Percentiles rank a stretch among this genome's conserved stretches.
Conservation (phyloP, 148 eudicot genomes). For the Chenopodium album region DNA sequence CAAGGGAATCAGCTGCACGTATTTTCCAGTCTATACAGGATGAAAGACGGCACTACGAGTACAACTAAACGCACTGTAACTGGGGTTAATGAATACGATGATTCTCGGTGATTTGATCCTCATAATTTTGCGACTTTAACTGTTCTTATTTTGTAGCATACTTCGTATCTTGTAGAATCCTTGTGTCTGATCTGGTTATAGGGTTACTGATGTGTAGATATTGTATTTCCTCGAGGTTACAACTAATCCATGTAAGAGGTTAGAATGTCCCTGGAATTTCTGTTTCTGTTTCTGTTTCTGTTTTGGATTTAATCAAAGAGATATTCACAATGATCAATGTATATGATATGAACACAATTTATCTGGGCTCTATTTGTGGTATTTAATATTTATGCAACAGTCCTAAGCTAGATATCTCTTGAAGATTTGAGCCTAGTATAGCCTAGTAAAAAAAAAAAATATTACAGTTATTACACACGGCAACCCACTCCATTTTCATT, state of each 20-base stretch:
- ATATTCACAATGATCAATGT: neutral
- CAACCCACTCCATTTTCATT: too few species aligned
- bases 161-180: slow-evolving; percentile 18
- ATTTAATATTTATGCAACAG: neutral
- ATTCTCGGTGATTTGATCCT: slow-evolving; percentile 9
- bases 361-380: neutral
- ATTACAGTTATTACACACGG: too few species aligned
- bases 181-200: slow-evolving; percentile 15
- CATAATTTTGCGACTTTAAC: neutral
- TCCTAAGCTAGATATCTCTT: neutral
- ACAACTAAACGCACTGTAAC: slow-evolving; percentile 8
- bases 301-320: neutral
- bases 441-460: neutral
- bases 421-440: neutral
- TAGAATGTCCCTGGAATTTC: neutral
- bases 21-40: slow-evolving; percentile 82
- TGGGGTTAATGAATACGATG: neutral
- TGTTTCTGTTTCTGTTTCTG: neutral
- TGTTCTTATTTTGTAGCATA: slow-evolving; percentile 6
- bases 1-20: slow-evolving; percentile 67
- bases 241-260: neutral
- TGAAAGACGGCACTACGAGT: slow-evolving; percentile 57
- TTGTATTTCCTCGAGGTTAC: slow-evolving; percentile 7
- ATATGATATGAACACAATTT: neutral
- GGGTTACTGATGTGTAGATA: slow-evolving; percentile 24